phyloP scores from a whole-genome alignment of 2,329 filamentous ascomycete species.

The Colletotrichum sp. region DNA sequence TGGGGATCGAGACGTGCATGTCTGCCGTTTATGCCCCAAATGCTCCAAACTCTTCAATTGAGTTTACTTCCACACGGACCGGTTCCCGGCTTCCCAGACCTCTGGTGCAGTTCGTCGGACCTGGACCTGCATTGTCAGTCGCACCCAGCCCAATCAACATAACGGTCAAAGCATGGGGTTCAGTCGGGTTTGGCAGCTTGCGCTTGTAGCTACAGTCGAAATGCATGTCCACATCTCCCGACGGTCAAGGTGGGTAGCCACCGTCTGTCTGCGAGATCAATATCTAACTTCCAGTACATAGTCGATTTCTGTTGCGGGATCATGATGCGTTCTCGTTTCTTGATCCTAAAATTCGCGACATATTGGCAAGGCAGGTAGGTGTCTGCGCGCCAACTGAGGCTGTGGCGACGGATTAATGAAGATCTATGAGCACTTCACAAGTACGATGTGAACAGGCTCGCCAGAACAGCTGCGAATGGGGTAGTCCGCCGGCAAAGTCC shows the following conservation, averaged over 20 bases:
- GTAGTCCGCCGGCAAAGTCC: not conserved
- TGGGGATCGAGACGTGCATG: not conserved
- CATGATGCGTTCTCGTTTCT: not conserved
- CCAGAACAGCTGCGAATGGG: not conserved
- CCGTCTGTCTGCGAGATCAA: not conserved
- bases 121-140: not conserved
- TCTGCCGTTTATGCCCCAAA: not conserved
- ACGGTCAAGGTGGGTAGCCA: not conserved
- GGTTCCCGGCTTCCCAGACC: not conserved
- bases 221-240: conserved; percentile 3
- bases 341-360: not conserved
- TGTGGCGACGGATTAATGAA: not conserved
- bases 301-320: not conserved
- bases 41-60: not conserved
- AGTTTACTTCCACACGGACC: not conserved
- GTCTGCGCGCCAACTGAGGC: not conserved
- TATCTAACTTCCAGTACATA: not conserved
- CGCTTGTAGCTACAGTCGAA: not conserved
- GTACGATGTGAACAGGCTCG: not conserved
- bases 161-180: conserved; percentile 7
- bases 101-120: not conserved
- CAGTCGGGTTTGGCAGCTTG: not conserved
- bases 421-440: not conserved
- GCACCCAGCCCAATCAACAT: not conserved
- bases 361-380: not conserved